Conservation (phyloP, 2,329 filamentous ascomycete species). For the Xylariaceae sp. region DNA sequence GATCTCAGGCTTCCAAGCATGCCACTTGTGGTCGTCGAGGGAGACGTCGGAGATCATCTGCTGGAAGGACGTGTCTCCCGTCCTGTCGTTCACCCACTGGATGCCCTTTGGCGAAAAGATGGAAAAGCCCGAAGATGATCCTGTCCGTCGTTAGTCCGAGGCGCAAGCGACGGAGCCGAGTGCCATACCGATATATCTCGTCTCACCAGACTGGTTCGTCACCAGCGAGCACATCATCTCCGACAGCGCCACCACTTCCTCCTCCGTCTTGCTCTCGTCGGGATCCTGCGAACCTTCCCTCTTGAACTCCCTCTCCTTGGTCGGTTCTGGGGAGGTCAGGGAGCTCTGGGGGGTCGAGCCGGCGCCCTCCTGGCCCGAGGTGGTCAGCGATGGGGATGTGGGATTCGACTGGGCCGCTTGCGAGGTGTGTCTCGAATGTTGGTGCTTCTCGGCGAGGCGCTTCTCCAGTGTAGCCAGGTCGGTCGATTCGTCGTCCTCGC, state of each 20-base stretch:
- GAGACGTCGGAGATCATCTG: slow-evolving; percentile 90
- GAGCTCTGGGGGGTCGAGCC: slow-evolving; percentile 45
- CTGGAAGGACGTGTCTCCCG: slow-evolving; percentile 90
- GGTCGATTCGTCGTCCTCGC: slow-evolving; percentile 78
- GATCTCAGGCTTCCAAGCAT: slow-evolving; percentile 96
- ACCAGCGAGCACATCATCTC: slow-evolving; percentile 99
- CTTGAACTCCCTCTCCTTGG: slow-evolving; percentile 30
- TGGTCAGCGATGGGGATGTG: slow-evolving; percentile 42
- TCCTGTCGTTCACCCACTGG: slow-evolving; percentile 97
- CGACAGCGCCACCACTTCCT: slow-evolving; percentile 79
- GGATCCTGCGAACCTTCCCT: slow-evolving; percentile 33
- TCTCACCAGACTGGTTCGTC: slow-evolving; percentile 90
- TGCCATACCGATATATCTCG: slow-evolving; percentile 78
- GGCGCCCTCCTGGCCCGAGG: slow-evolving; percentile 34
- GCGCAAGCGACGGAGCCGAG: not conserved
- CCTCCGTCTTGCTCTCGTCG: slow-evolving; percentile 42
- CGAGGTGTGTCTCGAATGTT: slow-evolving; percentile 43
- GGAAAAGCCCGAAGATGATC: slow-evolving; percentile 94
- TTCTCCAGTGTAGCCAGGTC: slow-evolving; percentile 86
- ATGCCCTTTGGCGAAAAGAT: slow-evolving; percentile 98
- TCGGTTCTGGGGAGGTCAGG: slow-evolving; percentile 45
- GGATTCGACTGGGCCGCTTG: slow-evolving; percentile 40
- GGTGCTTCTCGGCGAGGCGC: slow-evolving; percentile 53
- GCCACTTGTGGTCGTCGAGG: slow-evolving; percentile 90
- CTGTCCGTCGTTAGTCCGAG: slow-evolving; percentile 32